These are phyloP conservation scores for Trichocladium uniseriatum DNA, from an alignment of 495 filamentous ascomycete species.

Conservation along the genomic window DNA sequence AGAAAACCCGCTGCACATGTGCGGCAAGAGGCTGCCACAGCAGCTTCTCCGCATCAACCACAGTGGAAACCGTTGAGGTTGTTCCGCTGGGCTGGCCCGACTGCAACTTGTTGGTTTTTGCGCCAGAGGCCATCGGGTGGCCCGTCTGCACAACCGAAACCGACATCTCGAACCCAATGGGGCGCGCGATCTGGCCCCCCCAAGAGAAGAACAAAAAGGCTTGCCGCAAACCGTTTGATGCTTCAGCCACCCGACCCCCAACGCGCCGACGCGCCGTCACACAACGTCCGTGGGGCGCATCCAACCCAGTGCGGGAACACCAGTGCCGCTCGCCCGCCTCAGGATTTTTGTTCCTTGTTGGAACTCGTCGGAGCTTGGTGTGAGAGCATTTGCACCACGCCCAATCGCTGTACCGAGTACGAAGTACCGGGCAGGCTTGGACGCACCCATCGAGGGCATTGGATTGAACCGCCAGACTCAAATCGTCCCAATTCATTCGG, in stretches of 20 bases:
- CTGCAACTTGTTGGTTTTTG: background rate
- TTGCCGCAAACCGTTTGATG: slow-evolving; percentile 1
- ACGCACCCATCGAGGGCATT: background rate
- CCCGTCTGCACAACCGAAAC: too few relatives aligned
- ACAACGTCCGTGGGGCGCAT: slow-evolving; percentile 3
- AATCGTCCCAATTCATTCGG: background rate
- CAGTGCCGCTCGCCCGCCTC: slow-evolving; percentile 8
- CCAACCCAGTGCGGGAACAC: background rate
- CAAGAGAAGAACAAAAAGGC: too few relatives aligned
- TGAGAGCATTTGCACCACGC: background rate
- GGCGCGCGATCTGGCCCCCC: too few relatives aligned
- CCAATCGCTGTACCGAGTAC: background rate
- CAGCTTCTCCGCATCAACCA: background rate
- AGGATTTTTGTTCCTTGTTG: slow-evolving; percentile 9
- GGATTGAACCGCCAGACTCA: too few relatives aligned
- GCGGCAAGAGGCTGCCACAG: background rate
- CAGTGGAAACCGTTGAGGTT: too few relatives aligned
- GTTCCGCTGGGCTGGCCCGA: background rate
- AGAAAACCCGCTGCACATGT: background rate
- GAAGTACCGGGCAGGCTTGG: background rate
- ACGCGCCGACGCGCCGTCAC: slow-evolving; percentile 15
- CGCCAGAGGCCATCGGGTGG: too few relatives aligned
- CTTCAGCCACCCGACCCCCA: slow-evolving; percentile 2
- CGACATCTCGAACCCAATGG: too few relatives aligned
- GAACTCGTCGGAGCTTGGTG: background rate